Base-by-base conservation (phyloP, 1,284 basidiomycete species). In the Ustilago trichophora region DNA sequence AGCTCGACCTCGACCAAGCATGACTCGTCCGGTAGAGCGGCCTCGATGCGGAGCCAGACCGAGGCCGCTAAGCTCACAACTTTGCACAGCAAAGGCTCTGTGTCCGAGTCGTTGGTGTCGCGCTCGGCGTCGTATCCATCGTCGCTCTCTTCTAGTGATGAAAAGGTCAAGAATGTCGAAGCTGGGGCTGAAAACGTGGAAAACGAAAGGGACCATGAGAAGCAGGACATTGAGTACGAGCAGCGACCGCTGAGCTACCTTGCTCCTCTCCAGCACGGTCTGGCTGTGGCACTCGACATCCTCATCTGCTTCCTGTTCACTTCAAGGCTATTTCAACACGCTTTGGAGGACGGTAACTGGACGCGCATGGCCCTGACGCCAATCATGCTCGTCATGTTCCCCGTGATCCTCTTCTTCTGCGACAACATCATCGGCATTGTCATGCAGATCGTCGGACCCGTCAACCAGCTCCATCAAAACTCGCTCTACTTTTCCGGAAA, bases 311-410 rank as follows among this genome's bases (percentile, higher is more conserved):
- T 78, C 88, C 65, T 86, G 85, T 15, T 76, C 86, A 46, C 90
- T 41, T 58, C 90, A 88, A 77, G 80, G 85, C 51, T 92, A 36
- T 80, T 92, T 21, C 82, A 86, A 46, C 90, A 92, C 80, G 88
- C 83, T 55, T 82, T 87, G 18, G 84, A 91, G 33, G 91, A 93
- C 76, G 84, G 86, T 37, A 83, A 85, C 54, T 87, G 84, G 75
- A 80, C 65, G 11, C 88, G 91, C 27, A 88, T 92, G 65, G 73
- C 89, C 26, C 84, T 83, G 18, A 86, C 88, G 0, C 78, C 86
- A 1, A 91, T 42, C 12, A 22, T 26, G 16, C 9, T 91, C 0
- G 86, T 90, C 75, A 84, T 91, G 7, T 87, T 90, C 69, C 88
- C 89, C 53, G 86, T 86, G 3, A 77, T 87, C 15, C 86, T 87